Evolutionary conservation across 129 eudicot genomes (phyloP).

Genomic region (Gnaphalium uliginosum): DNA sequence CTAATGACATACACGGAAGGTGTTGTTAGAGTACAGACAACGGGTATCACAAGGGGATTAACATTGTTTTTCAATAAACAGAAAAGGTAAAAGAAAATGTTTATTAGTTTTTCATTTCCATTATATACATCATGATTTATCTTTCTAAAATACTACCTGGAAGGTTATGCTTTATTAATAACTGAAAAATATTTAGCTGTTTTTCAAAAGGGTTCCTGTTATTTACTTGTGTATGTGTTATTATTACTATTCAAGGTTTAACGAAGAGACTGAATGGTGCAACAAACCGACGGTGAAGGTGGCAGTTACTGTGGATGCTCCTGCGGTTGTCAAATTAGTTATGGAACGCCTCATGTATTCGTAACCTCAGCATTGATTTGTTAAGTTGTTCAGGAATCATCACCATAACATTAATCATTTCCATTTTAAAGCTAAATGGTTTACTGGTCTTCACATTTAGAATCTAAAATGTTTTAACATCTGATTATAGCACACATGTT

Average conservation of each 20-base stretch:
- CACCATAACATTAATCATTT: neutral
- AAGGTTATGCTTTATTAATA: neutral
- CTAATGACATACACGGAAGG: slow-evolving; percentile 82
- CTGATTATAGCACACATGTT: neutral
- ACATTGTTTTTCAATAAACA: slow-evolving; percentile 83
- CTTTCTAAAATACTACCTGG: no score
- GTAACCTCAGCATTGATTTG: slow-evolving; percentile 12
- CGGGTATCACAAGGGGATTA: slow-evolving; percentile 87
- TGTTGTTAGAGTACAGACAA: slow-evolving; percentile 83
- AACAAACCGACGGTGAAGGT: slow-evolving; percentile 87
- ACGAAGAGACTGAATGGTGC: slow-evolving; percentile 84
- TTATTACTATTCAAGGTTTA: slow-evolving; percentile 55
- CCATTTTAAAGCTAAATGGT: neutral
- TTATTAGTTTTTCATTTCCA: neutral
- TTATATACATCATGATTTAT: no score
- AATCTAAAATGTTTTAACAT: neutral
- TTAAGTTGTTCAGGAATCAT: neutral
- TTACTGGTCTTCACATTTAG: neutral
- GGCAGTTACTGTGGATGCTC: slow-evolving; percentile 97
- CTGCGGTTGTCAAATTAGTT: slow-evolving; percentile 60
- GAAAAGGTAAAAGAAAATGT: slow-evolving; percentile 56
- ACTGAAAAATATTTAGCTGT: neutral
- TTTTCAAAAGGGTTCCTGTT: neutral
- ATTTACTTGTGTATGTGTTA: slow-evolving; percentile 4
- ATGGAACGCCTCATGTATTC: slow-evolving; percentile 82